Evolutionary conservation across 352 stramenopile genomes (phyloP).

Genomic region (Phytopythium sindhum): DNA sequence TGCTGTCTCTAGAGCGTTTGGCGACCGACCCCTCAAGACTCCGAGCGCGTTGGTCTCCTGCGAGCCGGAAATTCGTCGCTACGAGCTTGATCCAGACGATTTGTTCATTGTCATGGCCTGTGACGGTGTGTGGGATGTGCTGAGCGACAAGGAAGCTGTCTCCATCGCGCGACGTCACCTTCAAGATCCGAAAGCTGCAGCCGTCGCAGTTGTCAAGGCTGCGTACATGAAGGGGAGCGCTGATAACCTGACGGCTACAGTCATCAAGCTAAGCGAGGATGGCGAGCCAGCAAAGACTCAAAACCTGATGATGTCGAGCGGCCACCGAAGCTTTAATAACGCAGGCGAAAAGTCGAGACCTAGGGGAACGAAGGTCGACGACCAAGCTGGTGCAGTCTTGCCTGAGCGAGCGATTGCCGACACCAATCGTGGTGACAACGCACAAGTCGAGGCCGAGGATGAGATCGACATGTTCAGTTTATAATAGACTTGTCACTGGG

Average conservation of each 20-base stretch:
- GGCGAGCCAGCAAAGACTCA: not conserved
- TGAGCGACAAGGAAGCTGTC: constrained; percentile 58
- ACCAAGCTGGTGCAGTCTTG: not conserved
- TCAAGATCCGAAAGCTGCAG: constrained; percentile 35
- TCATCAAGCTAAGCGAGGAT: constrained; percentile 10
- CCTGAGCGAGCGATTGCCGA: not conserved
- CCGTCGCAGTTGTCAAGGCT: constrained; percentile 48
- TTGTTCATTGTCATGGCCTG: constrained; percentile 55
- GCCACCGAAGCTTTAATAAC: not conserved
- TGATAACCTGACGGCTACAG: constrained; percentile 57
- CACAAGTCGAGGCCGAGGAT: constrained; percentile 14
- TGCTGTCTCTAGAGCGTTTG: constrained; percentile 58
- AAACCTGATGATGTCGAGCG: not conserved
- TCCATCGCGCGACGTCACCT: constrained; percentile 41
- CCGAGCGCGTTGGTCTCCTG: constrained; percentile 44
- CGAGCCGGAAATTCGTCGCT: constrained; percentile 41
- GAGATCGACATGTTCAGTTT: constrained; percentile 66
- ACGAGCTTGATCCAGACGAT: constrained; percentile 34
- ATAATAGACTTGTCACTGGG: constrained; percentile 2
- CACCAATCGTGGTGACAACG: not conserved
- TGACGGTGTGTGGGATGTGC: constrained; percentile 62
- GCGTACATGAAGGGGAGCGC: constrained; percentile 49
- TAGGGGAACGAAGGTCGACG: too few relatives aligned
- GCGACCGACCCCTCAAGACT: constrained; percentile 49
- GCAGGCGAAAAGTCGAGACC: not conserved